Evolutionary conservation across 2,329 filamentous ascomycete species (phyloP).

Genomic region (Akanthomyces muscarius): DNA sequence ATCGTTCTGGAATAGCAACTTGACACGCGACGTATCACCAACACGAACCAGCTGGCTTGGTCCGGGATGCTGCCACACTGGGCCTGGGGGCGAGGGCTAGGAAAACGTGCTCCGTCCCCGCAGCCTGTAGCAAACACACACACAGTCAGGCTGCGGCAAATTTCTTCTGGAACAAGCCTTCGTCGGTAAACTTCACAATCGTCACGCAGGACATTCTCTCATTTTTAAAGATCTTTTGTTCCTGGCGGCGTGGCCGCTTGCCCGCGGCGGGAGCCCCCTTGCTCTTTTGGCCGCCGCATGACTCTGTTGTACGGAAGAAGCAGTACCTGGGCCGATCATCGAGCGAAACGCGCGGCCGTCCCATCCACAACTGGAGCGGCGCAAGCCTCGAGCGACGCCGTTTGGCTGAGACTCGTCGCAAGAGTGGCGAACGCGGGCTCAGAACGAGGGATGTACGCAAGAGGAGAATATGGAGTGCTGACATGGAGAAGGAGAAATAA

Average conservation of each 20-base stretch:
- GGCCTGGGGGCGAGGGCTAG: not conserved
- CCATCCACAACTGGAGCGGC: slow-evolving; percentile 11
- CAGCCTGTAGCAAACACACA: not conserved
- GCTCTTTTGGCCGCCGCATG: not conserved
- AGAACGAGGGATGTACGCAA: not conserved
- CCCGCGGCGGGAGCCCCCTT: not conserved
- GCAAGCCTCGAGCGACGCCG: slow-evolving; percentile 9
- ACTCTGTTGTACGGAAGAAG: not conserved
- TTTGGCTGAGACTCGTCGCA: not conserved
- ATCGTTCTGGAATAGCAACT: no score
- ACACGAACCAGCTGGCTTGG: not conserved
- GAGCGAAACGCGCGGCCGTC: slow-evolving; percentile 12
- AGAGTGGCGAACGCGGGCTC: slow-evolving; percentile 8
- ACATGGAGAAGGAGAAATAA: not conserved
- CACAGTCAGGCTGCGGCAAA: not conserved
- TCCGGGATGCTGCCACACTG: not conserved
- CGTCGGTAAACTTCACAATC: not conserved
- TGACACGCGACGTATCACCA: no score
- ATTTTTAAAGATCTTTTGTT: not conserved
- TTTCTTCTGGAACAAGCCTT: not conserved
- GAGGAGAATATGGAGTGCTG: not conserved
- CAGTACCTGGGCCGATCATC: slow-evolving; percentile 3
- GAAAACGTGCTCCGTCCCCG: not conserved
- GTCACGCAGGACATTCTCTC: not conserved
- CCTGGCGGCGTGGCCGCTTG: not conserved